Evolutionary conservation across 306 rosid genomes (phyloP).

Genomic region (Ziziphus jujuba): DNA sequence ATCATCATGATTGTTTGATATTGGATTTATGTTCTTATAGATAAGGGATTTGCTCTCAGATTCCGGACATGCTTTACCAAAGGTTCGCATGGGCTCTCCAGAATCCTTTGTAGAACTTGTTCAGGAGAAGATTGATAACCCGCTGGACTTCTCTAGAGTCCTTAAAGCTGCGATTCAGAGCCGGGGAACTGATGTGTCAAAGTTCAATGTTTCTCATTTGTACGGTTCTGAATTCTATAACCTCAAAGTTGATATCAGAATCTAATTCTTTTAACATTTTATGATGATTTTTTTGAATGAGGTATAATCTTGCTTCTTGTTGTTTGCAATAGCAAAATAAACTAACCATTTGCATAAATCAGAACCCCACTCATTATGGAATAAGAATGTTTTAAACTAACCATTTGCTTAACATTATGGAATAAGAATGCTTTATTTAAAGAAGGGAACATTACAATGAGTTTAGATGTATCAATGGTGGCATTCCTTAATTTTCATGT

Average conservation of each 20-base stretch:
- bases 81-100: constrained; percentile 58
- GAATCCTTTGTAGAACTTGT: constrained; percentile 63
- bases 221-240: constrained; percentile 48
- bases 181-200: constrained; percentile 59
- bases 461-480: not conserved
- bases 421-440: constrained; percentile 4
- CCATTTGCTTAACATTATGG: not conserved
- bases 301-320: constrained; percentile 7
- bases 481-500: not conserved
- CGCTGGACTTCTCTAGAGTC: constrained; percentile 73
- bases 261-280: not conserved
- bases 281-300: constrained; percentile 12
- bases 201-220: constrained; percentile 89
- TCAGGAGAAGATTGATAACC: constrained; percentile 84
- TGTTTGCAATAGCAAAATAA: constrained; percentile 12
- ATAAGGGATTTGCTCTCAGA: constrained; percentile 74
- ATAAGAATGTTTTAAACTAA: not conserved
- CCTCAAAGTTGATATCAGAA: not conserved
- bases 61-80: constrained; percentile 56
- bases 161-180: constrained; percentile 69
- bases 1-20: constrained; percentile 28
- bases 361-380: not conserved
- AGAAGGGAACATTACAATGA: not conserved
- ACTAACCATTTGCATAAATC: not conserved
- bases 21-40: constrained; percentile 49